phyloP scores from a whole-genome alignment of 441 rosid species.

The Mallotus japonicus region DNA sequence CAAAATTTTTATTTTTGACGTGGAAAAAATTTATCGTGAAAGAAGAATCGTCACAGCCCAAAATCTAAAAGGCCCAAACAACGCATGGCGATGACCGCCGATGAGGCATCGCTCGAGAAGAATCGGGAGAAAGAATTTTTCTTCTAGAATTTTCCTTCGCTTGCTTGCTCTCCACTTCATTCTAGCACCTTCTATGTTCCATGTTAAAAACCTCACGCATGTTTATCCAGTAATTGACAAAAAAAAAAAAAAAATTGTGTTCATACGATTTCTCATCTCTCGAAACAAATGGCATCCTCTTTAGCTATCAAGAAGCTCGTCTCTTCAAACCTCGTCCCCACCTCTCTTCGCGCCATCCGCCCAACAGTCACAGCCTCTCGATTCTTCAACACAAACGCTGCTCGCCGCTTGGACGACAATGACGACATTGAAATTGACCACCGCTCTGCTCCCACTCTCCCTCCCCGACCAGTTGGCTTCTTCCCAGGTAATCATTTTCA shows the following conservation, averaged over 20 bases:
- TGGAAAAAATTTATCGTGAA: neutral
- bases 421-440: conserved; percentile 30
- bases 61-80: too few species aligned
- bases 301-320: conserved; percentile 47
- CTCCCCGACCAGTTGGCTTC: conserved; percentile 42
- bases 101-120: conserved; percentile 21
- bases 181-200: conserved; percentile 28
- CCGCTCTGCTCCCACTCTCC: conserved; percentile 19
- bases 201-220: neutral
- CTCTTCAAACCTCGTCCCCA: conserved; percentile 31
- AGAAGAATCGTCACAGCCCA: neutral
- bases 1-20: too few species aligned
- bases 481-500: conserved; percentile 49
- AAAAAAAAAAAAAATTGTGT: too few species aligned
- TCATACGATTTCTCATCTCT: neutral
- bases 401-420: conserved; percentile 34
- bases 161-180: conserved; percentile 5
- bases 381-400: conserved; percentile 54
- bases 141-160: conserved; percentile 18
- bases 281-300: conserved; percentile 47
- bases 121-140: conserved; percentile 11
- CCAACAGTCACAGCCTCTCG: conserved; percentile 34
- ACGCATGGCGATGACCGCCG: too few species aligned
- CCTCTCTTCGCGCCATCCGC: conserved; percentile 24
- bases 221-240: neutral